These are phyloP conservation scores for Colletotrichum musicola DNA, from an alignment of 2,329 filamentous ascomycete species.

Conservation along the genomic window DNA sequence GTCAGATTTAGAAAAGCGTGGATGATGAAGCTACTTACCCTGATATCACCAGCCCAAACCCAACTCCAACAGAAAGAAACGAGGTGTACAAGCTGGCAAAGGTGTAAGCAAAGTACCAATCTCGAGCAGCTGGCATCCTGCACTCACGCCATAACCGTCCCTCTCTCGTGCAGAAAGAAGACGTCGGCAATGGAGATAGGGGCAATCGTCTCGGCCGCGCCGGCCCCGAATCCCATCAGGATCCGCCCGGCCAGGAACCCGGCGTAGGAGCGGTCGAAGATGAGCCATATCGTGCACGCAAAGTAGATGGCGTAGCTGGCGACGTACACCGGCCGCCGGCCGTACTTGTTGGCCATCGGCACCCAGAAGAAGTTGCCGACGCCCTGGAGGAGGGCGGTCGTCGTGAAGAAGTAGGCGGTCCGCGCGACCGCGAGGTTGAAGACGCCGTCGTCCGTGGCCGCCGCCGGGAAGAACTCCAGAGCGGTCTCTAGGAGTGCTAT, in stretches of 20 bases:
- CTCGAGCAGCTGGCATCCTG: neutral
- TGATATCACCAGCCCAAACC: constrained; percentile 57
- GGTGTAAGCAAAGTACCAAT: constrained; percentile 6
- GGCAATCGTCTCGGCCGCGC: constrained; percentile 64
- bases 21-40: constrained; percentile 45
- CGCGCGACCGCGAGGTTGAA: constrained; percentile 52
- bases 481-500: constrained; percentile 63
- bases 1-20: neutral
- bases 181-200: constrained; percentile 67
- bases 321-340: constrained; percentile 58
- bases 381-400: constrained; percentile 62
- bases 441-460: constrained; percentile 46
- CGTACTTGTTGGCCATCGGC: constrained; percentile 59
- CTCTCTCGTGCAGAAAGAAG: constrained; percentile 69
- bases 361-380: constrained; percentile 61
- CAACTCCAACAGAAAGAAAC: constrained; percentile 57
- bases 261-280: constrained; percentile 55
- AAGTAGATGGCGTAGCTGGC: constrained; percentile 59
- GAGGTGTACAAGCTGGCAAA: constrained; percentile 52
- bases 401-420: constrained; percentile 66
- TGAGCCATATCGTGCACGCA: constrained; percentile 56
- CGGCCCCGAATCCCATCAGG: constrained; percentile 65
- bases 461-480: constrained; percentile 58
- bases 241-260: constrained; percentile 61
- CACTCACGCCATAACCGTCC: constrained; percentile 61